A percentile compares a stretch with the other conserved stretches of the same genome.
phyloP scores from a whole-genome alignment of 1,284 basidiomycete species.

The Caloboletus firmus region DNA sequence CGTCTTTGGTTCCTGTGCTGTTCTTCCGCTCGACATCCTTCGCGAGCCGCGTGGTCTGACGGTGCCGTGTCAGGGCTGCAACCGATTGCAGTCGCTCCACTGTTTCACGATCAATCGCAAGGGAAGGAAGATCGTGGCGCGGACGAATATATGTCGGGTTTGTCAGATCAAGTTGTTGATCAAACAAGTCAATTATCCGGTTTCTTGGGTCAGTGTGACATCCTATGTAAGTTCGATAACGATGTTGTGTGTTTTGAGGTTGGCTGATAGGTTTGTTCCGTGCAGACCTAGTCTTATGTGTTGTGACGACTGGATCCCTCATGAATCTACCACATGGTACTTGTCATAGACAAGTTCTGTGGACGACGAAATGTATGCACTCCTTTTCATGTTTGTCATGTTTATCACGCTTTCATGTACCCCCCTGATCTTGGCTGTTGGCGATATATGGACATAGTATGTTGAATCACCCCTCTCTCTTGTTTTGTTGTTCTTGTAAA shows the following conservation, averaged over 20 bases:
- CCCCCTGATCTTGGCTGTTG: not conserved
- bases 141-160: slow-evolving; percentile 30
- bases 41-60: slow-evolving; percentile 27
- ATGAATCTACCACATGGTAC: not conserved
- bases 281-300: slow-evolving; percentile 11
- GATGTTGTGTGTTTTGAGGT: no score
- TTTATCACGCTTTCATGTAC: slow-evolving; percentile 6
- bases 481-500: slow-evolving; percentile 4
- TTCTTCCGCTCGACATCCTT: slow-evolving; percentile 32
- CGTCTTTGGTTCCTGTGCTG: slow-evolving; percentile 24
- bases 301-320: not conserved
- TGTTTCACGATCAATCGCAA: slow-evolving; percentile 23
- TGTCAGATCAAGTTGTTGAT: slow-evolving; percentile 36
- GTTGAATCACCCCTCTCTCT: not conserved
- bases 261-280: slow-evolving; percentile 9
- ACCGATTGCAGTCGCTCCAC: slow-evolving; percentile 29
- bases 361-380: slow-evolving; percentile 6
- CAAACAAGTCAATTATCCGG: slow-evolving; percentile 21
- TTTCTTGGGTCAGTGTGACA: slow-evolving; percentile 22
- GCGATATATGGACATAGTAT: slow-evolving; percentile 2
- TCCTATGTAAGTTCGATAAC: slow-evolving; percentile 12
- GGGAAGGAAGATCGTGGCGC: slow-evolving; percentile 19
- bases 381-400: not conserved
- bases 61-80: slow-evolving; percentile 27
- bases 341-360: not conserved